Base-by-base conservation (phyloP, 2,329 filamentous ascomycete species). In the Phyllachora maydis region DNA sequence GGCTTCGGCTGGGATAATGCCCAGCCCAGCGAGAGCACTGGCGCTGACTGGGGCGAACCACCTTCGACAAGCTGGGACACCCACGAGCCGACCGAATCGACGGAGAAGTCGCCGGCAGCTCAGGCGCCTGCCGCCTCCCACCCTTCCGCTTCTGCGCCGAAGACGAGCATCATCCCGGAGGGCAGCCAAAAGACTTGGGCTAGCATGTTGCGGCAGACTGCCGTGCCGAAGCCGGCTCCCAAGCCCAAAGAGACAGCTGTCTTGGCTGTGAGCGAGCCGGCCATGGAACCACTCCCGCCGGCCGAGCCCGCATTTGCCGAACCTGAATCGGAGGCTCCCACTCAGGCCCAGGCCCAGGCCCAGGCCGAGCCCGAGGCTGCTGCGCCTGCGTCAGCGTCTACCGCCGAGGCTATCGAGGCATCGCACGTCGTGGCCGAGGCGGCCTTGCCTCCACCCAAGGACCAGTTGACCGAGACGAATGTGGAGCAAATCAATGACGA, bases 401-500 rank as follows among this genome's bases (percentile, higher is more conserved):
- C 32, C 31, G 44, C 42, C 34, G 38, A 38, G 34, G 35, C 30
- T 3, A 23, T 23, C 7, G 31, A 33, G 5, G 14, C 25, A 4
- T 44, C 50, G 15, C 39, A 45, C 26, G 45, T 53, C 19, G 50
- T 54, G 28, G 48, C 59, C 25, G 62, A 60, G 36, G 47, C 59
- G 23, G 54, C 60, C 22, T 48, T 85, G 21, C 60, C 64, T 22
- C 73, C 77, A 10, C 65, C 78, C 13, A 73, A 76, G 49, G 79
- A 82, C 45, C 70, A 83, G 39, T 64, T 95, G 34, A 95, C 85
- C 14, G 72, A 85, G 52, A 74, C 72, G 37, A 95, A 95, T 49
- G 73, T 95, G 28, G 83, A 92, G 46, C 78, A 85, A 50, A 62
- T 95, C 36, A 74, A 71, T 33, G 83, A 93, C 50, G 63, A 61